Evolutionary conservation across 2,329 filamentous ascomycete genomes (phyloP).

Genomic region (Arthrobotrys conoides): DNA sequence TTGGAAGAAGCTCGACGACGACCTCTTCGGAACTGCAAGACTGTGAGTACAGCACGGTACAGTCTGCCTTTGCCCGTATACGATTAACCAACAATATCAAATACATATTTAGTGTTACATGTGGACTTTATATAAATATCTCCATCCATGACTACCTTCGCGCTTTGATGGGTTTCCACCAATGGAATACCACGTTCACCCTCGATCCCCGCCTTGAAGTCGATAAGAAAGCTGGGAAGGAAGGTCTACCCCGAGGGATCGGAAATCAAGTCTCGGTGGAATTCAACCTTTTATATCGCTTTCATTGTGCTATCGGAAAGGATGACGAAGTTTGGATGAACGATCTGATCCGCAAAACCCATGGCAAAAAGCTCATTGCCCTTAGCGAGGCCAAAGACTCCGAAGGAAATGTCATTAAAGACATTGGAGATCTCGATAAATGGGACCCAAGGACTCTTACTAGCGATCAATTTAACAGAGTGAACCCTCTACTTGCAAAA

Average conservation of each 20-base stretch:
- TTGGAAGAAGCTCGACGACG: conserved; percentile 69
- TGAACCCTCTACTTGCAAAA: conserved; percentile 43
- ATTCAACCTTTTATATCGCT: conserved; percentile 78
- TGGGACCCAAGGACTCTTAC: conserved; percentile 61
- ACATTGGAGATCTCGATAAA: conserved; percentile 36
- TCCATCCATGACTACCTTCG: conserved; percentile 74
- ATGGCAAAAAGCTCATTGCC: conserved; percentile 66
- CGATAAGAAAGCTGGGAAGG: conserved; percentile 68
- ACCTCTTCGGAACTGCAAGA: conserved; percentile 73
- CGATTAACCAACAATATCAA: not conserved
- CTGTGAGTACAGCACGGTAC: conserved; percentile 64
- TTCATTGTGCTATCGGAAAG: conserved; percentile 75
- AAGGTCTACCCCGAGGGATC: conserved; percentile 71
- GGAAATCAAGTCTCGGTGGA: conserved; percentile 79
- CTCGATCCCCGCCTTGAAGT: conserved; percentile 76
- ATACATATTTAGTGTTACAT: conserved; percentile 67
- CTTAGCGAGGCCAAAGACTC: conserved; percentile 66
- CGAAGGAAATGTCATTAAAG: conserved; percentile 34
- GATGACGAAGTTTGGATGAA: conserved; percentile 76
- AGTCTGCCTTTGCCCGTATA: not conserved
- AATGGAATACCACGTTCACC: conserved; percentile 70
- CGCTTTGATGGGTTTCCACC: conserved; percentile 75
- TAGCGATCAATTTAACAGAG: conserved; percentile 50
- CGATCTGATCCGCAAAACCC: conserved; percentile 70
- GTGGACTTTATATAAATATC: conserved; percentile 74